A percentile compares a stretch with the other conserved stretches of the same genome.
phyloP scores from a whole-genome alignment of 306 rosid genomes.

The Vicia villosa region DNA sequence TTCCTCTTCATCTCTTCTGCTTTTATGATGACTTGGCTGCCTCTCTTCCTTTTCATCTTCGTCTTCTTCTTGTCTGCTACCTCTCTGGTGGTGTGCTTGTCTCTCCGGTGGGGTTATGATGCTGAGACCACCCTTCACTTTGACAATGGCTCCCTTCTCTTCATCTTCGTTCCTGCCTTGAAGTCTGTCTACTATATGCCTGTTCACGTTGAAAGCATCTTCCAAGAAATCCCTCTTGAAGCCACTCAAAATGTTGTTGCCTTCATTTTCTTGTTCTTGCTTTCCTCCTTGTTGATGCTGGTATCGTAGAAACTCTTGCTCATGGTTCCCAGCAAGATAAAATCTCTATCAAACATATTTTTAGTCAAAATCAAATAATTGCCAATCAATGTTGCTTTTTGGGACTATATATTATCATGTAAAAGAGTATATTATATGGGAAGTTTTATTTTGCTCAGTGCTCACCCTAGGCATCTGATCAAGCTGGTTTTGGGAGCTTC shows the following conservation, averaged over 20 bases:
- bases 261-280: constrained; percentile 9
- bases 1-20: not conserved
- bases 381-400: not conserved
- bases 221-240: constrained; percentile 41
- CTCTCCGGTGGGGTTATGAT: constrained; percentile 44
- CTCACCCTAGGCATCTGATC: constrained; percentile 63
- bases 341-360: constrained; percentile 48
- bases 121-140: constrained; percentile 49
- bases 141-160: constrained; percentile 47
- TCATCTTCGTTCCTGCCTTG: constrained; percentile 50
- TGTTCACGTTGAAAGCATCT: constrained; percentile 47
- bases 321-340: constrained; percentile 69
- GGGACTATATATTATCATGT: not conserved
- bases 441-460: not conserved
- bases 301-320: constrained; percentile 38
- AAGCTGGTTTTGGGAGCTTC: constrained; percentile 59
- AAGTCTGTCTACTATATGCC: constrained; percentile 37
- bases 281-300: constrained; percentile 5
- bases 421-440: not conserved
- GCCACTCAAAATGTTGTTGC: constrained; percentile 52
- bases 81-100: not conserved
- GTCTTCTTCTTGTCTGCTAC: not conserved
- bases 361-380: not conserved
- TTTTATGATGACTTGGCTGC: not conserved
- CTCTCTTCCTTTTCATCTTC: not conserved